Evolutionary conservation across 2,329 filamentous ascomycete genomes (phyloP).

Genomic region (Pseudocercospora fuligena): DNA sequence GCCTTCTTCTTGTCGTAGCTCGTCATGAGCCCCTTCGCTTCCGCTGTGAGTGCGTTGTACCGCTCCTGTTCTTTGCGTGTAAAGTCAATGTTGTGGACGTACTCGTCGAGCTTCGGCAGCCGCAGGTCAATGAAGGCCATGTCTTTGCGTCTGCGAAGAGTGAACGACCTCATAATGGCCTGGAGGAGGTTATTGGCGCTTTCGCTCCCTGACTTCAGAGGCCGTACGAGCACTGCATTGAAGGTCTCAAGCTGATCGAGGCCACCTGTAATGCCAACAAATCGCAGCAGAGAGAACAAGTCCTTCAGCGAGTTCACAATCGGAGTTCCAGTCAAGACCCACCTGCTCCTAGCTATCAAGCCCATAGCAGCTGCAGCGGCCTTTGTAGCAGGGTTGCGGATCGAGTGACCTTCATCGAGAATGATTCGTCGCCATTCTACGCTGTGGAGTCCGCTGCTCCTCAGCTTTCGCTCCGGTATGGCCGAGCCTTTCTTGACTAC

Average conservation of each 20-base stretch:
- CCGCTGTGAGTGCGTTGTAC: constrained; percentile 74
- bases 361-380: constrained; percentile 70
- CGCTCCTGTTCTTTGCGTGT: constrained; percentile 73
- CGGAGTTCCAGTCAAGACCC: constrained; percentile 73
- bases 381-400: constrained; percentile 78
- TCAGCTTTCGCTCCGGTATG: constrained; percentile 34
- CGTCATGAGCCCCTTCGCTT: constrained; percentile 74
- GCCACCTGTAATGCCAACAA: constrained; percentile 75
- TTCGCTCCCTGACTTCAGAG: constrained; percentile 63
- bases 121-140: constrained; percentile 86
- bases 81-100: constrained; percentile 75
- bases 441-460: constrained; percentile 61
- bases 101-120: constrained; percentile 77
- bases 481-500: constrained; percentile 48
- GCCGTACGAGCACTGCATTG: constrained; percentile 71
- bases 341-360: constrained; percentile 72
- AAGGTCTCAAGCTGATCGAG: constrained; percentile 76
- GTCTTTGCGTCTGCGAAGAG: constrained; percentile 80
- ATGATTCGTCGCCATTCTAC: constrained; percentile 78
- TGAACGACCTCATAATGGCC: constrained; percentile 78
- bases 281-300: constrained; percentile 78
- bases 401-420: constrained; percentile 81
- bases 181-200: constrained; percentile 69
- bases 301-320: constrained; percentile 74
- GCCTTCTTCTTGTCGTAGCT: constrained; percentile 48